Conservation (phyloP, 768 basidiomycete genomes). For the Collybiopsis luxurians region DNA sequence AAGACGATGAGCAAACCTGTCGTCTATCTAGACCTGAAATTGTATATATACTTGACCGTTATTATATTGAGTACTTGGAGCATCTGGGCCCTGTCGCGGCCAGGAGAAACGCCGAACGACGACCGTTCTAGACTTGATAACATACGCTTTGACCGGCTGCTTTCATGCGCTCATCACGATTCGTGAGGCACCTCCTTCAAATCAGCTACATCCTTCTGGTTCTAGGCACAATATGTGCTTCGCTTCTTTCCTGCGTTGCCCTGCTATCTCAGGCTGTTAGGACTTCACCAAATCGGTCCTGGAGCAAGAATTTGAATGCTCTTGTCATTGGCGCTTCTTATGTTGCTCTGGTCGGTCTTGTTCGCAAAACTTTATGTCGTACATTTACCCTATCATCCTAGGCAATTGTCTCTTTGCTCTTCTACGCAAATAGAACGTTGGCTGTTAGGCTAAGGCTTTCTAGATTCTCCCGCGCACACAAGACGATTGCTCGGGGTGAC, state of each 20-base stretch:
- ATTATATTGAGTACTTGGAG: no score
- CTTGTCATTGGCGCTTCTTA: conserved; percentile 72
- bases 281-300: conserved; percentile 51
- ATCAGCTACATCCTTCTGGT: conserved; percentile 52
- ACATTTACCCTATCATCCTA: conserved; percentile 18
- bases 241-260: conserved; percentile 60
- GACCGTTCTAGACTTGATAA: no score
- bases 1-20: conserved; percentile 13
- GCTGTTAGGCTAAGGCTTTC: conserved; percentile 63
- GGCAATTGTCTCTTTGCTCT: conserved; percentile 56
- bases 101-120: no score
- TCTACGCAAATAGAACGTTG: conserved; percentile 68
- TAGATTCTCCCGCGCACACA: conserved; percentile 62
- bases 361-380: no score
- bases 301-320: conserved; percentile 64
- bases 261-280: conserved; percentile 73
- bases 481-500: conserved; percentile 49
- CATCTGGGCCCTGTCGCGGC: no score
- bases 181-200: conserved; percentile 51
- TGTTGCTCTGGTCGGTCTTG: conserved; percentile 59
- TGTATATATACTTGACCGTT: no score
- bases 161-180: conserved; percentile 38
- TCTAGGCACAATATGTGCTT: conserved; percentile 47
- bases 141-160: not conserved
- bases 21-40: no score